Conservation (phyloP, 2,329 filamentous ascomycete genomes). For the Fonsecaea nubica region DNA sequence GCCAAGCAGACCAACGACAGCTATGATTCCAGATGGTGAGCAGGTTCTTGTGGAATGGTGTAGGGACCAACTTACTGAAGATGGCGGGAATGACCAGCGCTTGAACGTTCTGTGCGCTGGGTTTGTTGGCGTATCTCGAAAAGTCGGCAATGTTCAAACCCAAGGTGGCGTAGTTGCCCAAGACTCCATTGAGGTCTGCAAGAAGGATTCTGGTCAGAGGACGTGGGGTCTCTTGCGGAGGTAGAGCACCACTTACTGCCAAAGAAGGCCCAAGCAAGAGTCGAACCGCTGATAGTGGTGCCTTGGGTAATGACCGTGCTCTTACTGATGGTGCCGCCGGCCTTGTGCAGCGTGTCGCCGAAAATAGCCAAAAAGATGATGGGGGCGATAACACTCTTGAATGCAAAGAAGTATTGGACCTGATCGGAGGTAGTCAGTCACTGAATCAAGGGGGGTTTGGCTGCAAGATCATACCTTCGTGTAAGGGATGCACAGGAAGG, state of each 20-base stretch:
- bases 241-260: constrained; percentile 28
- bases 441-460: background rate
- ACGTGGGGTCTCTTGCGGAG: background rate
- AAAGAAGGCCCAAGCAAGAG: constrained; percentile 37
- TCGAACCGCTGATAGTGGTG: constrained; percentile 29
- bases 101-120: constrained; percentile 38
- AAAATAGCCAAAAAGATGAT: constrained; percentile 38
- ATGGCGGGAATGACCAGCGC: constrained; percentile 36
- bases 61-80: constrained; percentile 29
- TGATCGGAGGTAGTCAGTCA: constrained; percentile 12
- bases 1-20: constrained; percentile 34
- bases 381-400: constrained; percentile 37
- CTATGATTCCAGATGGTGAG: constrained; percentile 25
- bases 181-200: constrained; percentile 37
- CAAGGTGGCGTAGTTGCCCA: constrained; percentile 38
- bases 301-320: constrained; percentile 34
- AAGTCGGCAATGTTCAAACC: constrained; percentile 39
- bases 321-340: constrained; percentile 36
- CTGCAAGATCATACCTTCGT: constrained; percentile 18
- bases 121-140: constrained; percentile 38
- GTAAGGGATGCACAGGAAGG: constrained; percentile 50
- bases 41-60: constrained; percentile 1
- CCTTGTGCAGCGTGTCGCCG: constrained; percentile 32
- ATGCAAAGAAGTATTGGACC: constrained; percentile 37
- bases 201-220: constrained; percentile 21